Evolutionary conservation across 371 early-diverging fungal genomes (phyloP).

Genomic region (Batkoa obscura): DNA sequence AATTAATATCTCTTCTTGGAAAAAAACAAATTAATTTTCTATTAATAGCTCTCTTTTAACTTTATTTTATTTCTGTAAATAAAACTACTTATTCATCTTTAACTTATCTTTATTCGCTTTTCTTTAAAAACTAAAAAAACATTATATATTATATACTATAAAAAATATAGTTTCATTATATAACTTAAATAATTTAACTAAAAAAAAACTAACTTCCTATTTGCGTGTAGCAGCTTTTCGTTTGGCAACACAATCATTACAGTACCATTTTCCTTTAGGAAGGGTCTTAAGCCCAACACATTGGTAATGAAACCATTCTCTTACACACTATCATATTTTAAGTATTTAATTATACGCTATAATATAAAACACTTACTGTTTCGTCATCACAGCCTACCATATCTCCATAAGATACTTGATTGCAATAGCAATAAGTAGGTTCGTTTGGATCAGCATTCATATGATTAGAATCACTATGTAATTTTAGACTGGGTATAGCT

Average conservation of each 20-base stretch:
- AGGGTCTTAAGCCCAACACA: conserved; percentile 74
- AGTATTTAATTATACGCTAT: neutral
- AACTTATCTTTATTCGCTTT: no score
- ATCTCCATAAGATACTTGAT: conserved; percentile 87
- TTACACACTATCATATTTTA: conserved; percentile 38
- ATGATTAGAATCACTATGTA: conserved; percentile 22
- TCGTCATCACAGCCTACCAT: conserved; percentile 94
- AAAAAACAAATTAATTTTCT: neutral
- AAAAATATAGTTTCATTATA: no score
- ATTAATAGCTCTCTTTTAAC: no score
- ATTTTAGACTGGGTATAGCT: neutral
- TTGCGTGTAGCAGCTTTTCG: neutral
- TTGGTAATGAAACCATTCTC: conserved; percentile 90
- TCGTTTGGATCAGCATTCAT: conserved; percentile 86
- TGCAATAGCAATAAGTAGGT: conserved; percentile 85
- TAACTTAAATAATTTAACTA: no score
- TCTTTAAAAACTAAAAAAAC: no score
- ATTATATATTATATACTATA: no score
- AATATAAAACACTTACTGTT: conserved; percentile 32
- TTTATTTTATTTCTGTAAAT: no score
- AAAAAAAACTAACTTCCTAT: no score
- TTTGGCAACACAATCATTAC: conserved; percentile 35
- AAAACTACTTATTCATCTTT: no score
- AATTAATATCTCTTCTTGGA: neutral
- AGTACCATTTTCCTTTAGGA: conserved; percentile 88